Percentiles rank a stretch among this genome's conserved stretches.
Evolutionary conservation across 345 rosid species (phyloP).

Genomic region (Citrus mangshanensis): DNA sequence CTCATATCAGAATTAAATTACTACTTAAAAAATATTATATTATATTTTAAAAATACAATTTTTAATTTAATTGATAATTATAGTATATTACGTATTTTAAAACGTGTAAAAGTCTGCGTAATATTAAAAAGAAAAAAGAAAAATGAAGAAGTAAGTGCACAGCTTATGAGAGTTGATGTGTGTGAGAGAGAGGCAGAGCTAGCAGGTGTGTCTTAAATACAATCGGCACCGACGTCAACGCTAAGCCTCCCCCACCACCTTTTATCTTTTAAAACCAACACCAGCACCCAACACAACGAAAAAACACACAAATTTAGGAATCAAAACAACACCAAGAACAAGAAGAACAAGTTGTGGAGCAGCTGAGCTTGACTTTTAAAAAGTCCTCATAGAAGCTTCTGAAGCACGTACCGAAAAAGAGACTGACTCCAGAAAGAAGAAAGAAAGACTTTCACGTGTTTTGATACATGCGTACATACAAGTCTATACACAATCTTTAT

Average conservation of each 20-base stretch:
- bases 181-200: neutral
- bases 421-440: constrained; percentile 2
- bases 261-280: neutral
- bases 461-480: neutral
- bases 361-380: neutral
- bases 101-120: no score
- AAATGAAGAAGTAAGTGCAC: no score
- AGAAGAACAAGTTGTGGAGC: neutral
- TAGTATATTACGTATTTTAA: no score
- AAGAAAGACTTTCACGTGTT: neutral
- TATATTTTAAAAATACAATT: no score
- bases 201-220: constrained; percentile 19
- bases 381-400: constrained; percentile 9
- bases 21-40: no score
- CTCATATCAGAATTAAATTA: no score
- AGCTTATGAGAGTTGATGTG: neutral
- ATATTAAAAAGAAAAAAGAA: no score
- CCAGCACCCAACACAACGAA: neutral
- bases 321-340: neutral
- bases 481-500: neutral
- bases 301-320: neutral
- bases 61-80: no score
- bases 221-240: constrained; percentile 30
- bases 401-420: constrained; percentile 19
- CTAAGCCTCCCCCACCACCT: constrained; percentile 8